Evolutionary conservation across 2,329 filamentous ascomycete genomes (phyloP).

Genomic region (Mollisiaceae sp.): DNA sequence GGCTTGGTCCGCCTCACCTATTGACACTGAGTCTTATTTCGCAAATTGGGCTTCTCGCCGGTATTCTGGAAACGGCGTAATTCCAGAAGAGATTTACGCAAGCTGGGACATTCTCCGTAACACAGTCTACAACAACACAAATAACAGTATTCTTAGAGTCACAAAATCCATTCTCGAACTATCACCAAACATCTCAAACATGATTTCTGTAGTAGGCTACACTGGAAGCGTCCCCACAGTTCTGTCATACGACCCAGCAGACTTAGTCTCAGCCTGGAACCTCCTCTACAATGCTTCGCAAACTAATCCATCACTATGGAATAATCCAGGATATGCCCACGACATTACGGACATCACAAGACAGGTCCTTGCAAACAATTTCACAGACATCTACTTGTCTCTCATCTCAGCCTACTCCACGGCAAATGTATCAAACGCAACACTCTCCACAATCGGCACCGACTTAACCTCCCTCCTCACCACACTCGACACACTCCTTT

Average conservation of each 20-base stretch:
- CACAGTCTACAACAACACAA: slow-evolving; percentile 55
- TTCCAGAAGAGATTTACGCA: slow-evolving; percentile 45
- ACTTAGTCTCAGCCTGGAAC: slow-evolving; percentile 48
- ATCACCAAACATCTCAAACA: slow-evolving; percentile 48
- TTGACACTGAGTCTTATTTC: slow-evolving; percentile 53
- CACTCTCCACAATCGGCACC: slow-evolving; percentile 37
- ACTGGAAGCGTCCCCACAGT: slow-evolving; percentile 48
- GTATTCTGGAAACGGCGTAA: slow-evolving; percentile 43
- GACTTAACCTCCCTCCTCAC: slow-evolving; percentile 45
- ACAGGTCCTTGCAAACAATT: slow-evolving; percentile 54
- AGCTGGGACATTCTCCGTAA: slow-evolving; percentile 53
- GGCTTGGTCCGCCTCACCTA: slow-evolving; percentile 51
- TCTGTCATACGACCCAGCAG: slow-evolving; percentile 48
- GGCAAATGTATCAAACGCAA: slow-evolving; percentile 30
- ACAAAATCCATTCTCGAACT: slow-evolving; percentile 54
- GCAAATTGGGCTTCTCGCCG: slow-evolving; percentile 50
- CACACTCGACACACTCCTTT: slow-evolving; percentile 49
- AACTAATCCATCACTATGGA: slow-evolving; percentile 45
- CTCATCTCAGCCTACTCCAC: slow-evolving; percentile 46
- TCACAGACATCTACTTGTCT: slow-evolving; percentile 59
- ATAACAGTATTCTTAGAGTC: slow-evolving; percentile 46
- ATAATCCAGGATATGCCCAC: slow-evolving; percentile 49
- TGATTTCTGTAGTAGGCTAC: slow-evolving; percentile 41
- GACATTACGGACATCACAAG: slow-evolving; percentile 56
- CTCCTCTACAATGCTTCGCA: slow-evolving; percentile 46